Evolutionary conservation across 2,329 filamentous ascomycete species (phyloP), one percentile per base, ranked within the genome.

Genomic region (Neonectria sp.): DNA sequence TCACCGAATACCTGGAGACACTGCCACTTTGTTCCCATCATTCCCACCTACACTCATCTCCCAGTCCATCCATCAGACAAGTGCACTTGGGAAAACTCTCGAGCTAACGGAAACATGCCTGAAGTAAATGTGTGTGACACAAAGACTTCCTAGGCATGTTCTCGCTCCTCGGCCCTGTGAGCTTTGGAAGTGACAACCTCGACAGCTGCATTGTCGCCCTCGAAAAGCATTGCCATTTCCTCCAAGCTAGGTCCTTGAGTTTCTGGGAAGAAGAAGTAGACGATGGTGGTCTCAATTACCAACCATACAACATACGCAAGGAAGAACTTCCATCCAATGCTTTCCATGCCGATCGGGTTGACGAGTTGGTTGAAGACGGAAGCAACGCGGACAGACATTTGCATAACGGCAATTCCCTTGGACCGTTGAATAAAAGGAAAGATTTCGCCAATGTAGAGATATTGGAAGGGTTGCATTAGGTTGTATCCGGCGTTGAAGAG

Each of bases 401-500:
- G 65, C 3, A 72, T 65, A 33, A 71, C 59, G 1, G 65, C 68
- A 21, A 71, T 67, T 33, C 71, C 71, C 31, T 66, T 68, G 9
- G 70, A 56, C 9, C 71, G 70, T 3, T 67, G 65, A 13, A 67
- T 67, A 3, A 67, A 72, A 4, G 68, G 76, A 3, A 75, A 70
- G n/a, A 78, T 77, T 40, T 79, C 77, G 6, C 69, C 67, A 5
- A 70, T 68, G 21, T 76, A 76, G 13, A 75, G 63, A 46, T 78
- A 63, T 7, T 79, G 63, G n/a, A 82, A 72, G 11, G 79, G 70
- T 1, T 73, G 78, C 6, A 71, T 71, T 7, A 82, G 72, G 45
- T 79, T 77, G 59, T 81, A 82, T 55, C 75, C 76, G 9, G 75
- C 74, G 17, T 78, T 79, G 60, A 79, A 83, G 25, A 82, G 75